These are phyloP conservation scores for Verbena officinalis DNA, from an alignment of 257 asterid species.

Conservation along the genomic window DNA sequence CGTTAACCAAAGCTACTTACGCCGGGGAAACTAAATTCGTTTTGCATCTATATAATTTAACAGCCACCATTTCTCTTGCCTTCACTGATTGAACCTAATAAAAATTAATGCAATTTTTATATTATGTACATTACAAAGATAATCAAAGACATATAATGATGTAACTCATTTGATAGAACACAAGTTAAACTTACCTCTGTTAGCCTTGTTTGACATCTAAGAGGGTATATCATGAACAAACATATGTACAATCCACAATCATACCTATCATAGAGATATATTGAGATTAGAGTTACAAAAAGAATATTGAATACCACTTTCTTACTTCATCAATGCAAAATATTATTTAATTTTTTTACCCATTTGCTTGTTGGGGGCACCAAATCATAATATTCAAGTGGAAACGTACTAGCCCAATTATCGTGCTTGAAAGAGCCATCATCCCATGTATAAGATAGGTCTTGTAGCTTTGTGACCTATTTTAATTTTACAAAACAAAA, in stretches of 20 bases:
- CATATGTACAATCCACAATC: background rate
- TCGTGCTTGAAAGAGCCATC: background rate
- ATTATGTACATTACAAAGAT: background rate
- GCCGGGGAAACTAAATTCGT: background rate
- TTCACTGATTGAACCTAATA: background rate
- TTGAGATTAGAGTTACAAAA: too few species aligned
- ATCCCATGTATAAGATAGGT: background rate
- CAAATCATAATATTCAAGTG: background rate
- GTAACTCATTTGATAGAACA: too few species aligned
- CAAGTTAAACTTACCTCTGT: background rate
- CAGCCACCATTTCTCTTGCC: background rate
- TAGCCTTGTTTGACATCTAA: background rate
- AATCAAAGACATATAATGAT: too few species aligned
- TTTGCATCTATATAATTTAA: background rate
- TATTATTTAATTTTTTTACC: background rate
- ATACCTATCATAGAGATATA: background rate
- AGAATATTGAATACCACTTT: too few species aligned
- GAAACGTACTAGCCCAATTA: background rate
- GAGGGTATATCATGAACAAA: background rate
- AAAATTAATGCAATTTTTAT: background rate
- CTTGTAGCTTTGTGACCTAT: background rate
- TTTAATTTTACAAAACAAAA: background rate
- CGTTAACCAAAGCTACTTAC: background rate
- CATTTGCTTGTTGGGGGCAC: background rate
- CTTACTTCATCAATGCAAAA: background rate